Conservation (phyloP, 805 yeast genomes). For the Dipodascus albidus region DNA sequence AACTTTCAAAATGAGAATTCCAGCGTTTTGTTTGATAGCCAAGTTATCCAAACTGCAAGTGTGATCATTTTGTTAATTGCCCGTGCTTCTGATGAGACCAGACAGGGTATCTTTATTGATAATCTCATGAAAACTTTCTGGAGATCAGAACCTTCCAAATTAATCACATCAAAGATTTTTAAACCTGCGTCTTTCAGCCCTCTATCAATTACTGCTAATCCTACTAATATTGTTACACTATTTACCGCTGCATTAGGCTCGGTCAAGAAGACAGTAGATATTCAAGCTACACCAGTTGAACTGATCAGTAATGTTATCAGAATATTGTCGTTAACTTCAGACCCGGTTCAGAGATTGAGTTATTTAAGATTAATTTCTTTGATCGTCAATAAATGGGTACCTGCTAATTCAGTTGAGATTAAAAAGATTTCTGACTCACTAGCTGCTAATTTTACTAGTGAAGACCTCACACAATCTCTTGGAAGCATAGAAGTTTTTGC, state of each 20-base stretch:
- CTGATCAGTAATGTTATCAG: constrained; percentile 9
- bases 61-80: constrained; percentile 4
- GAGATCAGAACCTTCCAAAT: not conserved
- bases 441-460: not conserved
- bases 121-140: not conserved
- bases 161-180: not conserved
- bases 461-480: not conserved
- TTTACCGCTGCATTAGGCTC: constrained; percentile 11
- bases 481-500: constrained; percentile 38
- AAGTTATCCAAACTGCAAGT: constrained; percentile 7
- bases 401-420: constrained; percentile 14
- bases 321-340: constrained; percentile 15
- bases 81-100: constrained; percentile 2
- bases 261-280: not conserved
- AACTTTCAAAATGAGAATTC: constrained; percentile 2
- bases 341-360: constrained; percentile 34
- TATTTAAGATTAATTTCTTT: constrained; percentile 46
- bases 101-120: not conserved
- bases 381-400: constrained; percentile 45
- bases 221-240: constrained; percentile 2
- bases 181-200: not conserved
- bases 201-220: not conserved
- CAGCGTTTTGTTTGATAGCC: constrained; percentile 4
- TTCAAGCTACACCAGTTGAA: not conserved
- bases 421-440: not conserved